Base-by-base conservation (phyloP, 768 basidiomycete species). In the Trametes cingulata region DNA sequence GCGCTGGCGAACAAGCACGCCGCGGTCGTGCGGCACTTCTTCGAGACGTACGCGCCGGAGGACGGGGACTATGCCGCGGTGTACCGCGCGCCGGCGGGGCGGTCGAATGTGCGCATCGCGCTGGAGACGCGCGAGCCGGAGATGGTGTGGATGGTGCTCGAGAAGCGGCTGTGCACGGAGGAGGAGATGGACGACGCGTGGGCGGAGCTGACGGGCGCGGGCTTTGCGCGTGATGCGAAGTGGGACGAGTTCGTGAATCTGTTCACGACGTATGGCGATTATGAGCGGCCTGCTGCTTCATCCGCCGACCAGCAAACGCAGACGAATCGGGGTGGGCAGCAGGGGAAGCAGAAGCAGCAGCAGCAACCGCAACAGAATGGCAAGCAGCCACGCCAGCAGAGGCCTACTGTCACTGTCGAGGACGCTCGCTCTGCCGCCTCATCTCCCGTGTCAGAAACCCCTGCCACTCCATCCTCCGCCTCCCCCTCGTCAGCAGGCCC, bases 81-180 rank as follows among this genome's bases (percentile, higher is more conserved):
- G 43, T 89, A 90, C 69, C 66, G 72, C 1, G 62, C 72, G 29
- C 76, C 80, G 0, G 62, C 74, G 6, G 67, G 78, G n/a, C 75
- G 66, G 42, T 78, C 78, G 42, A 74, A 84, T 41, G 75, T 90
- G 40, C 77, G 77, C 15, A 72, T 88, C 46, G 85, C 89, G 24
- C 54, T 90, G 43, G 76, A 82, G 63, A 86, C 87, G 14, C 70
- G 74, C 53, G 82, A 86, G 66, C 87, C 87, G 10, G 83, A 88
- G 65, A 74, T 84, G 36, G 82, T 88, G 24, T 86, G 82, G 80
- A 76, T 82, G 73, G 72, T 90, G 50, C 79, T 90, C 27, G 80
- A 87, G 48, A 84, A 79, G 43, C 74, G 74, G n/a, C 76, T 90
- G 22, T 79, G 82, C 25, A 76, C 71, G 50, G 61, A 74, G 40